These are phyloP conservation scores for Geosmithia morbida DNA, from an alignment of 2,329 filamentous ascomycete genomes.

Conservation along the genomic window DNA sequence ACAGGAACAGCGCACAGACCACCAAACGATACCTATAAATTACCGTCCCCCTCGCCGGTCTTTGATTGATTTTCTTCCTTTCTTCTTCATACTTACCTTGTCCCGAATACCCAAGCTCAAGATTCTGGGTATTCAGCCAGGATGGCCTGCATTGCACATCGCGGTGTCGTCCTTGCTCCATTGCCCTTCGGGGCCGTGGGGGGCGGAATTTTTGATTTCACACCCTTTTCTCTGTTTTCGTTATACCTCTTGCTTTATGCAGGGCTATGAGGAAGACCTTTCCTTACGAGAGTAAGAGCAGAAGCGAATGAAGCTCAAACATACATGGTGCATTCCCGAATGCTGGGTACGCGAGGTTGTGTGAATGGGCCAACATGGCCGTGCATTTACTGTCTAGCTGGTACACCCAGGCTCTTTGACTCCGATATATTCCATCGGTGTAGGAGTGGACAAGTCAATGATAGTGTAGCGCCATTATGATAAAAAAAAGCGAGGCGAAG, in stretches of 20 bases:
- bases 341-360: too few species aligned
- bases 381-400: too few species aligned
- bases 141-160: constrained; percentile 39
- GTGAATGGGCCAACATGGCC: too few species aligned
- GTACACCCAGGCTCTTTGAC: too few species aligned
- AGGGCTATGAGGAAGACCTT: constrained; percentile 26
- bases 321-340: too few species aligned
- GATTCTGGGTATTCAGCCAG: constrained; percentile 23
- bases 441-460: too few species aligned
- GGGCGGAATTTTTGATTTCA: constrained; percentile 33
- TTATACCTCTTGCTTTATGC: constrained; percentile 20
- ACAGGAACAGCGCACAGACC: constrained; percentile 1
- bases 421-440: too few species aligned
- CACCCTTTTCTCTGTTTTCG: constrained; percentile 20
- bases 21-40: background rate
- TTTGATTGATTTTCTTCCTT: constrained; percentile 8
- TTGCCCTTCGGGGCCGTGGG: constrained; percentile 31
- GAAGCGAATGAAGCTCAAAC: too few species aligned
- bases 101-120: constrained; percentile 26
- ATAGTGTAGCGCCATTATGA: too few species aligned
- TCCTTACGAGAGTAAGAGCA: too few species aligned
- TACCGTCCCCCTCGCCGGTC: background rate
- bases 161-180: constrained; percentile 31
- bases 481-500: too few species aligned
- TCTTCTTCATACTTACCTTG: constrained; percentile 38